Percentiles rank a stretch among this genome's conserved stretches.
Evolutionary conservation across 2,329 filamentous ascomycete species (phyloP).

Genomic region (Penicillium decumbens): DNA sequence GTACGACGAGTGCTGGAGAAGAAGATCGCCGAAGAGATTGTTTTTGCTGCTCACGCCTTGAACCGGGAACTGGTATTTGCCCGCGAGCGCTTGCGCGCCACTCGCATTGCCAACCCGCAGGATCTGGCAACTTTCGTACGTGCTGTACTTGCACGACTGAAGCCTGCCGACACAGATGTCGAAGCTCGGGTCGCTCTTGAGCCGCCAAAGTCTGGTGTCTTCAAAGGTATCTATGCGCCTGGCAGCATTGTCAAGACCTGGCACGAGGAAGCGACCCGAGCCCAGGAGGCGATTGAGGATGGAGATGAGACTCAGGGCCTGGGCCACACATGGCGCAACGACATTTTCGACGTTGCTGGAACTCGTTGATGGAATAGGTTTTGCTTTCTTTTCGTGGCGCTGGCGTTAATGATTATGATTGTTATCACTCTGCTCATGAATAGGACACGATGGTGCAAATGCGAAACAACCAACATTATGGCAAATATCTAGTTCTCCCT

Average conservation of each 20-base stretch:
- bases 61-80: conserved; percentile 87
- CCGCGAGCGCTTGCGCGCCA: conserved; percentile 77
- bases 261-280: conserved; percentile 70
- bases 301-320: conserved; percentile 55
- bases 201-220: conserved; percentile 59
- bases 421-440: neutral
- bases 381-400: neutral
- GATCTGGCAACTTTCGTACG: conserved; percentile 78
- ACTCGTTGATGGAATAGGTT: neutral
- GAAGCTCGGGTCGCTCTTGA: conserved; percentile 68
- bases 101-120: conserved; percentile 72
- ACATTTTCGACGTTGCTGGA: conserved; percentile 61
- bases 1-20: conserved; percentile 73
- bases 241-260: conserved; percentile 87
- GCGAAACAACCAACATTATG: neutral
- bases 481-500: no score
- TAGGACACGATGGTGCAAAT: neutral
- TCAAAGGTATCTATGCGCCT: conserved; percentile 80
- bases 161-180: conserved; percentile 70
- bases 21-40: conserved; percentile 68
- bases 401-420: neutral
- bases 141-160: conserved; percentile 72
- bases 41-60: conserved; percentile 62
- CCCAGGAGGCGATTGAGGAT: conserved; percentile 69
- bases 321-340: conserved; percentile 66